Percentiles rank a stretch among this genome's conserved stretches.
phyloP scores from a whole-genome alignment of 2,329 filamentous ascomycete species.

The Rugonectria rugulosa region DNA sequence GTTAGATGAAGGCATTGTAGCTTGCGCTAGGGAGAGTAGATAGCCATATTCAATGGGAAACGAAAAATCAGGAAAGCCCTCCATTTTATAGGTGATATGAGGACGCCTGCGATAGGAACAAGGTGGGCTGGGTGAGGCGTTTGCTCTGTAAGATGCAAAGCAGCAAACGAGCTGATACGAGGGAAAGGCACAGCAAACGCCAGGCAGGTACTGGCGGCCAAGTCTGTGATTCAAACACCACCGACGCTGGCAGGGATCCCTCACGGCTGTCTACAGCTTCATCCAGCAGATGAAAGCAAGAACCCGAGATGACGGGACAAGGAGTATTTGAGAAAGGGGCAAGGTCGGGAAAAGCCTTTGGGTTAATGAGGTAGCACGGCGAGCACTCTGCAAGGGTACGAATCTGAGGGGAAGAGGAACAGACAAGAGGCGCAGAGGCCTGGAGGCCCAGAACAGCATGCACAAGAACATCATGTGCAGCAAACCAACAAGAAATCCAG shows the following conservation, averaged over 20 bases:
- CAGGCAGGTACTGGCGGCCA: background rate
- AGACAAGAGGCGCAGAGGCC: background rate
- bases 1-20: slow-evolving; percentile 18
- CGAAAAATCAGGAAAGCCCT: background rate
- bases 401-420: background rate
- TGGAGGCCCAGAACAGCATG: background rate
- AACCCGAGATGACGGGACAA: background rate
- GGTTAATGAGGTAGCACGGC: slow-evolving; percentile 13
- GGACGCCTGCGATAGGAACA: background rate
- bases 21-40: background rate
- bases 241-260: too few species aligned
- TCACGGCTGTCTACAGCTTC: background rate
- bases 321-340: slow-evolving; percentile 5
- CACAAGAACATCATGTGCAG: slow-evolving; percentile 6
- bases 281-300: background rate
- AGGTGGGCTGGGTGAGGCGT: background rate
- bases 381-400: too few species aligned
- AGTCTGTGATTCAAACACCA: background rate
- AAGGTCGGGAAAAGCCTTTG: slow-evolving; percentile 11
- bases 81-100: background rate
- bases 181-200: background rate
- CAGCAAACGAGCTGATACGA: too few species aligned
- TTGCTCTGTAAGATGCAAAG: background rate
- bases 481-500: slow-evolving; percentile 1
- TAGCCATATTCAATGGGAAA: background rate